Evolutionary conservation across 164 flowering plant species (phyloP), one percentile per base, ranked within the genome.

Genomic region (Litsea cubeba): DNA sequence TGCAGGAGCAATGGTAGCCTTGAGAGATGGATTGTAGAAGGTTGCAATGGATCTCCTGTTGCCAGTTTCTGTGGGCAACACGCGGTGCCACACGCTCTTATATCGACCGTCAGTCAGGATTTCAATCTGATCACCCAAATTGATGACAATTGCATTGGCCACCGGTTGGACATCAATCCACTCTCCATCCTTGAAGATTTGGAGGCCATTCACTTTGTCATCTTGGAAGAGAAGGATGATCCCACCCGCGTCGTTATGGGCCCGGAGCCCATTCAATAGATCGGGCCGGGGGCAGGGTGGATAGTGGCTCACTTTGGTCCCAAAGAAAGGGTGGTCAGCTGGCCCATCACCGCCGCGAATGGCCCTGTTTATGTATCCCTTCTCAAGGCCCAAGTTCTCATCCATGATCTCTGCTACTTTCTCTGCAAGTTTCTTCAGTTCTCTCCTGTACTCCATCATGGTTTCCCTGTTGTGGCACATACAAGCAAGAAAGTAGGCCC

Each of bases 211-310:
- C 18, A 89, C 96, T 58, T 80, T 32, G 69, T 92, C 98, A 50
- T 92, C 98, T 71, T 94, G 98, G 86, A 87, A 92, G 63, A 94
- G 92, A 17, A 94, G 72, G 82, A 94, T 86, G 71, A 94, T 91
- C 3, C 98, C 97, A 0, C 98, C 98, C 0, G 98, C 98, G 50
- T 94, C 97, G 2, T 97, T 90, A 86, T 94, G 97, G 26, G 98
- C 91, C 65, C 98, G 81, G 11, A 94, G 90, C 18, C 92, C 98
- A 22, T 70, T 84, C 70, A 91, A 87, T 6, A 76, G 76, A 25
- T 92, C 91, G 0, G 98, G 96, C 26, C 76, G 81, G 1, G 95
- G 91, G 67, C 95, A 92, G 0, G 97, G 96, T 3, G 98, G 97
- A 79, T 92, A 94, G 79, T 94, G 95, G 84, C 94, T 89, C 51